Base-by-base conservation (phyloP, 1,284 basidiomycete species). In the Microbotryum violaceum region DNA sequence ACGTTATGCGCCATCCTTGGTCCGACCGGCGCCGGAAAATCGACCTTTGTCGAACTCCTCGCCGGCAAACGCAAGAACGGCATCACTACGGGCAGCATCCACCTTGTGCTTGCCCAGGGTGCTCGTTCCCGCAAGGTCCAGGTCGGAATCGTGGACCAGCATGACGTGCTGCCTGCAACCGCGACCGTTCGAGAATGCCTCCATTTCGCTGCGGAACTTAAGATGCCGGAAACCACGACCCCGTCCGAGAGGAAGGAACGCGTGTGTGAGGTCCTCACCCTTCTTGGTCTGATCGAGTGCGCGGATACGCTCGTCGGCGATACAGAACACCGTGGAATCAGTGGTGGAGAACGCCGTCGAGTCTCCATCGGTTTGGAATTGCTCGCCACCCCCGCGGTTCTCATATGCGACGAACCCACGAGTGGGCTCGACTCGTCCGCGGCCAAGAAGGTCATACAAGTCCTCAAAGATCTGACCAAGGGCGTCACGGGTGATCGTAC, bases 1-100 rank as follows among this genome's bases (percentile, higher is more conserved):
- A 82, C 87, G 60, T 85, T 93, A 78, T 85, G 90, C 81, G 87
- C 87, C 23, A 83, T 94, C 58, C 82, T 94, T 6, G 91, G 91
- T 0, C 90, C 91, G 1, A 70, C 70, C 2, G 73, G 73, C n/a
- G 71, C 71, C 0, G 73, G 73, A 18, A 73, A 89, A 85, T 73
- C 89, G 87, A 90, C 89, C 0, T 78, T 92, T 31, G 83, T 91
- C 20, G 90, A 92, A 72, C 83, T 92, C 37, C 80, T 93, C 9
- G 88, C 89, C 1, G 84, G 86, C 2, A 87, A 85, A 69, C 77
- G 74, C 65, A 93, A 92, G 77, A 80, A 82, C 5, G 88, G 88
- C 1, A 75, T 80, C n/a, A 78, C 80, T 7, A 78, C 82, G 0
- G 91, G 91, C 3, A 75, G 74, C 5, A 85, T 91, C 46, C 60